phyloP scores from a whole-genome alignment of 2,329 filamentous ascomycete genomes.

The Gyromitra esculenta region DNA sequence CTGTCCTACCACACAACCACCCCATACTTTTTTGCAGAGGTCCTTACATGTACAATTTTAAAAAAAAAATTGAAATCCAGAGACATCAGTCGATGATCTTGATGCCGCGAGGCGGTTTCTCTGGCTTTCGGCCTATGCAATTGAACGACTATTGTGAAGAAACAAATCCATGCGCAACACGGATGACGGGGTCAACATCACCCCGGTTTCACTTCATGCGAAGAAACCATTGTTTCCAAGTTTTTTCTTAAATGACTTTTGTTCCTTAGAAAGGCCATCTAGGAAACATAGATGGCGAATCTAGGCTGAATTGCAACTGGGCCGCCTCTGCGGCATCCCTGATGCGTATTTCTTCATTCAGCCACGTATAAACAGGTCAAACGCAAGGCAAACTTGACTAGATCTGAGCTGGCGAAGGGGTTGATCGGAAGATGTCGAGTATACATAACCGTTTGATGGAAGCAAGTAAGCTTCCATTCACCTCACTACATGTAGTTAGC shows the following conservation, averaged over 20 bases:
- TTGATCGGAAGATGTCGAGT: neutral
- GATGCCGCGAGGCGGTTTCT: neutral
- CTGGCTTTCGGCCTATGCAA: neutral
- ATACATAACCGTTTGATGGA: neutral
- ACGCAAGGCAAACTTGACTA: neutral
- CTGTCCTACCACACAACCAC: slow-evolving; percentile 2
- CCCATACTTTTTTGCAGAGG: neutral
- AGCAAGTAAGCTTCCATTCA: neutral
- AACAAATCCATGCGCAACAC: neutral
- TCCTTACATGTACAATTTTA: neutral
- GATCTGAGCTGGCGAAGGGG: slow-evolving; percentile 3
- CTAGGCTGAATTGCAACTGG: slow-evolving; percentile 7
- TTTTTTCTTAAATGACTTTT: neutral
- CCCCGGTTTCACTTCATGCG: slow-evolving; percentile 8
- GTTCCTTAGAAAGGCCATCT: neutral
- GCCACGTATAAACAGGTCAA: slow-evolving; percentile 12
- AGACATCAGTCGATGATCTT: neutral
- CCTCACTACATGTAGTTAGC: neutral
- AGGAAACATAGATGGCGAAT: slow-evolving; percentile 11
- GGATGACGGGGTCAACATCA: neutral
- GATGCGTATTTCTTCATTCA: neutral
- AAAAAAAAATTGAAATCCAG: neutral
- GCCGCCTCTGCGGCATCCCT: neutral
- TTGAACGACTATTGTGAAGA: slow-evolving; percentile 2
- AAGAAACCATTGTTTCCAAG: neutral